These are phyloP conservation scores for Avicennia marina DNA, from an alignment of 257 asterid species.

Conservation along the genomic window DNA sequence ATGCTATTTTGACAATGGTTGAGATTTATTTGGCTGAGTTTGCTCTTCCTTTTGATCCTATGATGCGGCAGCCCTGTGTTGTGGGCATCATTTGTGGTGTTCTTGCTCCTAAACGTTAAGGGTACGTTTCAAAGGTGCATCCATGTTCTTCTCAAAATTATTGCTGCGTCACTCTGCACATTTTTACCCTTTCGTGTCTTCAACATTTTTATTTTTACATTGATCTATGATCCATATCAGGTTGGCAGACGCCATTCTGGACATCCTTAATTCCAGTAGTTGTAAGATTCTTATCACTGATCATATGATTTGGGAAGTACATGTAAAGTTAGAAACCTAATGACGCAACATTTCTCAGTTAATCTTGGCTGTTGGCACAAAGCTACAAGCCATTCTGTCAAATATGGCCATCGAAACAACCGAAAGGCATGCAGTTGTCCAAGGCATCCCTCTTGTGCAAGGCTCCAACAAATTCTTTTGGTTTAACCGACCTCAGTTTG, in stretches of 20 bases:
- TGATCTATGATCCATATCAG: slow-evolving; percentile 31
- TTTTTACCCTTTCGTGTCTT: neutral
- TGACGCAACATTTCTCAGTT: slow-evolving; percentile 37
- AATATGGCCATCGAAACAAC: slow-evolving; percentile 78
- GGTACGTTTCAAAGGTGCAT: slow-evolving; percentile 38
- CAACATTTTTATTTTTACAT: neutral
- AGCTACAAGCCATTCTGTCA: slow-evolving; percentile 77
- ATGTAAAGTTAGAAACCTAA: slow-evolving; percentile 6
- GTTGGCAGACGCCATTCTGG: slow-evolving; percentile 90
- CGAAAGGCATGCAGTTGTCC: slow-evolving; percentile 84
- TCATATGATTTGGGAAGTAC: slow-evolving; percentile 2
- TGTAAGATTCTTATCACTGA: slow-evolving; percentile 47
- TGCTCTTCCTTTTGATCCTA: neutral
- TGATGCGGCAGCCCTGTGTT: slow-evolving; percentile 65
- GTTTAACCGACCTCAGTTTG: slow-evolving; percentile 74
- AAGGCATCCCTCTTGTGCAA: slow-evolving; percentile 96
- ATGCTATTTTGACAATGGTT: too few relatives aligned
- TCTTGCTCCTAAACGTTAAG: slow-evolving; percentile 76
- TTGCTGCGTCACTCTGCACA: neutral
- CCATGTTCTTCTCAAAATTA: too few relatives aligned
- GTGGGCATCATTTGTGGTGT: slow-evolving; percentile 84
- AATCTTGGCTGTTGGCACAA: slow-evolving; percentile 80
- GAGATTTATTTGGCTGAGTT: too few relatives aligned
- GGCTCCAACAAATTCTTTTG: slow-evolving; percentile 79
- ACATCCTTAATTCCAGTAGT: slow-evolving; percentile 76